phyloP scores from a whole-genome alignment of 2,329 filamentous ascomycete species.

The Aspergillus arachidicola region DNA sequence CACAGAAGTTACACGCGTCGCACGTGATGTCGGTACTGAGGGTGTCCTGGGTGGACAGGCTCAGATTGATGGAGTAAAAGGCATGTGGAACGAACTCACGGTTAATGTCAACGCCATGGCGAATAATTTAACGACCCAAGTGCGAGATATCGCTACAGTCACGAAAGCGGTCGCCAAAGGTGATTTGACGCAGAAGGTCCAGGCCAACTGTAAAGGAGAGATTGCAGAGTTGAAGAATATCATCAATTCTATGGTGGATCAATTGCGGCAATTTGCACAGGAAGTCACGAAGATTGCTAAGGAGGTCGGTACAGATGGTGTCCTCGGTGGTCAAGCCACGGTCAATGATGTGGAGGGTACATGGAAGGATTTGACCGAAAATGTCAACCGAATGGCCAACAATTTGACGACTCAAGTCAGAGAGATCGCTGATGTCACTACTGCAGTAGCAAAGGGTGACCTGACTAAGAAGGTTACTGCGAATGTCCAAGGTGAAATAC shows the following conservation, averaged over 20 bases:
- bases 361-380: constrained; percentile 93
- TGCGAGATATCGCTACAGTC: constrained; percentile 88
- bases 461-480: constrained; percentile 95
- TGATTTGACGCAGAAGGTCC: constrained; percentile 95
- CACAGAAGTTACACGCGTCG: constrained; percentile 80
- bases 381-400: constrained; percentile 98
- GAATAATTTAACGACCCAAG: constrained; percentile 82
- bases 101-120: constrained; percentile 89
- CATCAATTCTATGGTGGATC: constrained; percentile 99
- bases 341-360: constrained; percentile 96
- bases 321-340: constrained; percentile 90
- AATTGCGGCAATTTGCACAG: constrained; percentile 92
- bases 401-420: constrained; percentile 97
- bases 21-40: constrained; percentile 81
- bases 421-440: constrained; percentile 96
- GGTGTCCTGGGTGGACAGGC: constrained; percentile 81
- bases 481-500: constrained; percentile 89
- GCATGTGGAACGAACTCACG: constrained; percentile 86
- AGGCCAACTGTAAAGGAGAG: constrained; percentile 88
- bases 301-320: constrained; percentile 94
- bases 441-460: constrained; percentile 90
- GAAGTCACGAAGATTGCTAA: constrained; percentile 96
- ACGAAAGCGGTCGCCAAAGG: constrained; percentile 73
- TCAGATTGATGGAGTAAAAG: constrained; percentile 79
- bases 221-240: constrained; percentile 95